A percentile compares a stretch with the other conserved stretches of the same genome.
Evolutionary conservation across 345 rosid species (phyloP).

Genomic region (Jatropha curcas): DNA sequence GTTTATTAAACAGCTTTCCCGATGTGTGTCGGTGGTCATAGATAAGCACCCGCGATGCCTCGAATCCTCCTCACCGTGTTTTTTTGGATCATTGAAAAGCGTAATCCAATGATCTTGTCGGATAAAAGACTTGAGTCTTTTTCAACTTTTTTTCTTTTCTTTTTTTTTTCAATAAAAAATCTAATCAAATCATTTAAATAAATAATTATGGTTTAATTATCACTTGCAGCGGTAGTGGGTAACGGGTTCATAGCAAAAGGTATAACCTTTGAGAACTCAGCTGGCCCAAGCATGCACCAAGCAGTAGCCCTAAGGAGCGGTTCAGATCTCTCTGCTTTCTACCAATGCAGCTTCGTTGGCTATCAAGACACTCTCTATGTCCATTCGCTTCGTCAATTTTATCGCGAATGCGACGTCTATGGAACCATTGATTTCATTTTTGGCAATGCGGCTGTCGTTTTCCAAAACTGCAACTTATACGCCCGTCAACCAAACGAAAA

Average conservation of each 20-base stretch:
- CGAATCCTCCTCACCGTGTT: background rate
- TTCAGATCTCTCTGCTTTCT: conserved; percentile 73
- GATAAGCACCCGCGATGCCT: too few relatives aligned
- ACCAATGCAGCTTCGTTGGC: conserved; percentile 63
- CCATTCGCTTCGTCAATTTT: conserved; percentile 69
- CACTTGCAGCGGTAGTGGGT: conserved; percentile 73
- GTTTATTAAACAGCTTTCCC: background rate
- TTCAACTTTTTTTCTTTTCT: background rate
- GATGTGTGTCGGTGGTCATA: background rate
- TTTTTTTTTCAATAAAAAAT: too few relatives aligned
- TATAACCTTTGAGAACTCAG: conserved; percentile 69
- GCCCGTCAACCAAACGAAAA: conserved; percentile 63
- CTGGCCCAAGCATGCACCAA: conserved; percentile 80
- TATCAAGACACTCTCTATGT: conserved; percentile 83
- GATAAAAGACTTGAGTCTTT: background rate
- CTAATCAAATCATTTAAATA: too few relatives aligned
- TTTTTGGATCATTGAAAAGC: conserved; percentile 3
- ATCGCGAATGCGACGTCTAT: conserved; percentile 68
- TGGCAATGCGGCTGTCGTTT: conserved; percentile 71
- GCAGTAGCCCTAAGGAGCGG: conserved; percentile 79
- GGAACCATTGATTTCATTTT: conserved; percentile 78
- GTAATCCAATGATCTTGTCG: background rate
- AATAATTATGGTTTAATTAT: too few relatives aligned
- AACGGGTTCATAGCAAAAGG: conserved; percentile 73
- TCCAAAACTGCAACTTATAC: conserved; percentile 66